Evolutionary conservation across 345 rosid genomes (phyloP).

Genomic region (Eucalyptus albens): DNA sequence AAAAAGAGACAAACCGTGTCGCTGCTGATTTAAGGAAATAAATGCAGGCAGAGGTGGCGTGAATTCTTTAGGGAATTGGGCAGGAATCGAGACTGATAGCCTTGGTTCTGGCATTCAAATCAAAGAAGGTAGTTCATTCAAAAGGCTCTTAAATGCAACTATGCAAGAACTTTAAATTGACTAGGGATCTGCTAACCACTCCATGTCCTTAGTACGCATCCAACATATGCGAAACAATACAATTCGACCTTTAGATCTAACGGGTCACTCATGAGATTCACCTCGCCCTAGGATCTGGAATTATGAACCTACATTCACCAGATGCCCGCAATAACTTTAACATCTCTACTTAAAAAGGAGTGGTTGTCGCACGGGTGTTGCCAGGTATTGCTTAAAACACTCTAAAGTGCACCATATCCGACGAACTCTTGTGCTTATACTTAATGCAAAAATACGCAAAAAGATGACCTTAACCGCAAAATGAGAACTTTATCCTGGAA

Average conservation of each 20-base stretch:
- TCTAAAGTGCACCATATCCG: no score
- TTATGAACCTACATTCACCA: neutral
- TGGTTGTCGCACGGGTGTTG: no score
- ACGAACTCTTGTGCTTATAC: neutral
- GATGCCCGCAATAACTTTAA: neutral
- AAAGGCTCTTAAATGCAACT: neutral
- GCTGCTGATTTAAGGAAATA: neutral
- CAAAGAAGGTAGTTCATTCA: neutral
- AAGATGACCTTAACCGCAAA: neutral
- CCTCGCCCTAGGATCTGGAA: neutral
- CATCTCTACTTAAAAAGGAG: neutral
- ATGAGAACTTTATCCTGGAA: neutral
- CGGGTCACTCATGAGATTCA: neutral
- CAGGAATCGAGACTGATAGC: neutral
- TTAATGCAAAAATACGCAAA: neutral
- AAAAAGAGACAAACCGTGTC: neutral
- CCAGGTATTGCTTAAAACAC: no score
- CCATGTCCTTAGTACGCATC: no score
- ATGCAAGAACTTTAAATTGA: neutral
- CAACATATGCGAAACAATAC: no score
- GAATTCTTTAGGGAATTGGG: neutral
- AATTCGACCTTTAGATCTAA: neutral
- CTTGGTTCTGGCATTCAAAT: neutral
- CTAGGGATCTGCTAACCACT: neutral
- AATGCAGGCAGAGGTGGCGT: neutral